phyloP scores from a whole-genome alignment of 768 basidiomycete species.

The Austroboletus eburneus region DNA sequence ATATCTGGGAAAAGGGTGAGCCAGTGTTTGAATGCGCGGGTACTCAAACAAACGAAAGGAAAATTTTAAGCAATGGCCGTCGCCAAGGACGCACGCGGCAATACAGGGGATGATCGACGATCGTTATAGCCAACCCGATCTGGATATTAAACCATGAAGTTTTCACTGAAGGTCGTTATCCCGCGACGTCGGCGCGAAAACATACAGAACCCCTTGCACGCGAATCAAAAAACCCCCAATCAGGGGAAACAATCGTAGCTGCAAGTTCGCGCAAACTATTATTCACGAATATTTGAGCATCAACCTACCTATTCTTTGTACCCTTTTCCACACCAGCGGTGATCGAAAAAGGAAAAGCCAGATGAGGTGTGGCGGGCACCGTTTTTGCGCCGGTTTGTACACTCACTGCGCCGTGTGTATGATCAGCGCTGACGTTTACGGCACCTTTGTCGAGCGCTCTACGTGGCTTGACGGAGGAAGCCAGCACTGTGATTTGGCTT shows the following conservation, averaged over 20 bases:
- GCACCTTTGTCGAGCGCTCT: constrained; percentile 2
- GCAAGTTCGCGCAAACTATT: neutral
- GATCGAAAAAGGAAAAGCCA: constrained; percentile 79
- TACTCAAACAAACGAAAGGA: neutral
- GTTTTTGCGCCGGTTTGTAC: constrained; percentile 14
- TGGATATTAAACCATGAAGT: neutral
- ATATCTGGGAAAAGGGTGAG: constrained; percentile 50
- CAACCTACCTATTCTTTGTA: constrained; percentile 76
- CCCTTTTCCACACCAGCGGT: constrained; percentile 96
- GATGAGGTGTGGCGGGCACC: constrained; percentile 17
- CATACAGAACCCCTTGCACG: too few relatives aligned
- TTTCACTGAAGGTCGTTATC: neutral
- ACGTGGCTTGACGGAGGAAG: constrained; percentile 6
- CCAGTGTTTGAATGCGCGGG: neutral
- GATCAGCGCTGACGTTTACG: neutral
- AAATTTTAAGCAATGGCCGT: neutral
- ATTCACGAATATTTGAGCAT: neutral
- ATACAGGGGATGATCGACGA: constrained; percentile 4
- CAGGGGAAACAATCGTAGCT: neutral
- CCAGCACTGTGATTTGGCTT: constrained; percentile 24
- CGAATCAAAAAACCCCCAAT: neutral
- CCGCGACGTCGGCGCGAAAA: neutral
- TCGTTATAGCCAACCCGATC: neutral
- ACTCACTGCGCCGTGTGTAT: neutral
- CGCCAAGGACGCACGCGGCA: neutral